phyloP scores from a whole-genome alignment of 352 stramenopile genomes.

The Phytopythium vexans region DNA sequence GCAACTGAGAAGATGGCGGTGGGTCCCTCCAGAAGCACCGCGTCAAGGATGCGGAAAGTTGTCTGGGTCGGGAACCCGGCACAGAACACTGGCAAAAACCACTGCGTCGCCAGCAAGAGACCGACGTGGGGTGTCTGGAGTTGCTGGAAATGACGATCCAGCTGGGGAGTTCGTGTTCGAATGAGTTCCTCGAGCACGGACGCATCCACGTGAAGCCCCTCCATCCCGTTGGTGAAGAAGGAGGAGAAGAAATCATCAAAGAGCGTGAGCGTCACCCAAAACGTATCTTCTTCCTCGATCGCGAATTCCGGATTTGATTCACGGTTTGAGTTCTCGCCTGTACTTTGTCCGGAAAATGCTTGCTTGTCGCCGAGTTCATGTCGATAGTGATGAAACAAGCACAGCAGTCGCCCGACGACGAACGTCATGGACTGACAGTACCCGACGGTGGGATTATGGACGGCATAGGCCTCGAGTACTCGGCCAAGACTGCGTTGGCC shows the following conservation, averaged over 20 bases:
- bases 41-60: constrained; percentile 58
- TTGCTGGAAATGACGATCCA: constrained; percentile 55
- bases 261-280: constrained; percentile 55
- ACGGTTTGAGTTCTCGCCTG: background rate
- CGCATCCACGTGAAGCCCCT: constrained; percentile 51
- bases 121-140: constrained; percentile 51
- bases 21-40: constrained; percentile 52
- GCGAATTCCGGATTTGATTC: background rate
- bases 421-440: constrained; percentile 93
- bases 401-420: constrained; percentile 72
- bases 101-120: constrained; percentile 61
- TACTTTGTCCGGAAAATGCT: background rate
- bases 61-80: constrained; percentile 62
- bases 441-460: constrained; percentile 73
- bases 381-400: constrained; percentile 29
- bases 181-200: constrained; percentile 53
- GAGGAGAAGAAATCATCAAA: constrained; percentile 58
- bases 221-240: constrained; percentile 69
- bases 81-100: constrained; percentile 64
- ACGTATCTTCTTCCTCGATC: constrained; percentile 42
- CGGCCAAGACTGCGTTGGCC: constrained; percentile 52
- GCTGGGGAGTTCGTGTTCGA: constrained; percentile 39
- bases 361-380: background rate
- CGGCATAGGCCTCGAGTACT: constrained; percentile 74
- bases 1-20: constrained; percentile 51